Conservation (phyloP, 768 basidiomycete species). For the Podaxis sp. region DNA sequence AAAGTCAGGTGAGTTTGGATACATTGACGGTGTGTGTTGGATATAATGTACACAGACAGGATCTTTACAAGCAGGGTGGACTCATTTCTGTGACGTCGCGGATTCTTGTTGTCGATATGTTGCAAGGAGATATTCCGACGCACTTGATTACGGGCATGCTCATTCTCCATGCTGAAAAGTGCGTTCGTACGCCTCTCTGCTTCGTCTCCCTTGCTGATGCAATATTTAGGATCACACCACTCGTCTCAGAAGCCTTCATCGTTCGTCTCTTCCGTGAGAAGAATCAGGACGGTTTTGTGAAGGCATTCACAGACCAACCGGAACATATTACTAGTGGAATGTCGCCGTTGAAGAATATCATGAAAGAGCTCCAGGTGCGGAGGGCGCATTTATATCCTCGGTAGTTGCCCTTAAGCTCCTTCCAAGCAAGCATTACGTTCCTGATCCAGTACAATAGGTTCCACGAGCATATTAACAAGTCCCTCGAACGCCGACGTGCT, state of each 20-base stretch:
- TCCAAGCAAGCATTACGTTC: not conserved
- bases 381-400: slow-evolving; percentile 92
- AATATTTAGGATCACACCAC: slow-evolving; percentile 70
- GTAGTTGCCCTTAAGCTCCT: slow-evolving; percentile 36
- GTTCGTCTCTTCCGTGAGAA: slow-evolving; percentile 87
- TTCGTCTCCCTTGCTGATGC: not conserved
- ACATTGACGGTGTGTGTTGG: not conserved
- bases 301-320: slow-evolving; percentile 96
- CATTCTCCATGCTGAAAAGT: slow-evolving; percentile 91
- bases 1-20: slow-evolving; percentile 68
- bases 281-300: slow-evolving; percentile 89
- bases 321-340: slow-evolving; percentile 92
- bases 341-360: slow-evolving; percentile 87
- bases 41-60: slow-evolving; percentile 51
- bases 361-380: slow-evolving; percentile 89
- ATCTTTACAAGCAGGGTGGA: slow-evolving; percentile 85
- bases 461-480: slow-evolving; percentile 82
- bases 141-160: slow-evolving; percentile 87
- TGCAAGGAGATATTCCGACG: slow-evolving; percentile 82
- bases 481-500: slow-evolving; percentile 79
- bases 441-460: slow-evolving; percentile 59
- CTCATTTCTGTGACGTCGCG: slow-evolving; percentile 90
- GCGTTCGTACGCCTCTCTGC: slow-evolving; percentile 17
- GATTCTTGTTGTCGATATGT: slow-evolving; percentile 93
- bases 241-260: slow-evolving; percentile 90